A percentile compares a stretch with the other conserved stretches of the same genome.
These are phyloP conservation scores for Conticribra guillardii DNA, from an alignment of 108 stramenopile genomes.

Conservation along the genomic window DNA sequence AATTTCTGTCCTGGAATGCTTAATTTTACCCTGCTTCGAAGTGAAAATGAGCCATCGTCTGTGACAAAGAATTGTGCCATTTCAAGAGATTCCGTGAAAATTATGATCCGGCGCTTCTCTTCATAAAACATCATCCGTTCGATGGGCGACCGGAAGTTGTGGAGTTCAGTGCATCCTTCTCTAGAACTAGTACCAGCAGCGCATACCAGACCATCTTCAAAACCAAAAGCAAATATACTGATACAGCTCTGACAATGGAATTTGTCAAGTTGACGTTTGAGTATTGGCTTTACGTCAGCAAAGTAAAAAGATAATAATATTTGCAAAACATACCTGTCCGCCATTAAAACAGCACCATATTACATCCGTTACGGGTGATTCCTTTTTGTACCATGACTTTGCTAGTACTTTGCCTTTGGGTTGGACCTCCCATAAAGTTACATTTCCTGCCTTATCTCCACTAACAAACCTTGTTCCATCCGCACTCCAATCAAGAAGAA, in stretches of 20 bases:
- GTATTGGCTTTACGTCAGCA: too few relatives aligned
- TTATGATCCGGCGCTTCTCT: not conserved
- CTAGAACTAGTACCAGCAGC: not conserved
- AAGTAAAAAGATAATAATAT: not conserved
- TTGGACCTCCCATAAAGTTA: not conserved
- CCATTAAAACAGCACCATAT: not conserved
- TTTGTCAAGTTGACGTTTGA: not conserved
- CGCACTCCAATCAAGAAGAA: not conserved
- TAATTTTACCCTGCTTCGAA: not conserved
- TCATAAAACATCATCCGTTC: not conserved
- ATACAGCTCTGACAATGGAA: not conserved
- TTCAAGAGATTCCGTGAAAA: not conserved
- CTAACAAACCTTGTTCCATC: not conserved
- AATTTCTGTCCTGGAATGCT: not conserved
- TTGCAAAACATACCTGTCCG: not conserved
- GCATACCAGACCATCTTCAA: not conserved
- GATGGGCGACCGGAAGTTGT: not conserved
- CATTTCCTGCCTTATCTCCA: conserved; percentile 2
- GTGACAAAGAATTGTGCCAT: not conserved
- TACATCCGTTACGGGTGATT: not conserved
- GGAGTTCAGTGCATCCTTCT: not conserved
- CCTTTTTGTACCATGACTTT: not conserved
- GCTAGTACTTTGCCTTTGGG: not conserved
- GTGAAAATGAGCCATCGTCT: not conserved
- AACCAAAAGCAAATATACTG: conserved; percentile 1